Evolutionary conservation across 495 filamentous ascomycete species (phyloP).

Genomic region (Xeromyces bisporus): DNA sequence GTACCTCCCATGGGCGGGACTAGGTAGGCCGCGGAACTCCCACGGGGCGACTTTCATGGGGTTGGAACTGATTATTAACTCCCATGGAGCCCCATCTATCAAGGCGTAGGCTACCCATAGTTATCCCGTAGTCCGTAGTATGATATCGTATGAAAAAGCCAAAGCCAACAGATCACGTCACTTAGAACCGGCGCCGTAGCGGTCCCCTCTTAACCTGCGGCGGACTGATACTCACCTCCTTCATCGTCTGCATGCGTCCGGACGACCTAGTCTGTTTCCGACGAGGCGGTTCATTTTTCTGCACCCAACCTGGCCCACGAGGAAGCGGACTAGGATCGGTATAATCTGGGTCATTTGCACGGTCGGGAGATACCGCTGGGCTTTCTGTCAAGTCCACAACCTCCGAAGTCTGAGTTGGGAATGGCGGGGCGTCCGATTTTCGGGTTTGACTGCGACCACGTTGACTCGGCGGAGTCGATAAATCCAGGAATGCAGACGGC

Average conservation of each 20-base stretch:
- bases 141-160: too few relatives aligned
- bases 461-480: neutral
- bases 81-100: too few relatives aligned
- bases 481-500: neutral
- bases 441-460: conserved; percentile 1
- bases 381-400: conserved; percentile 30
- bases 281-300: conserved; percentile 11
- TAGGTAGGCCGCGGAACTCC: too few relatives aligned
- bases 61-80: too few relatives aligned
- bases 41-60: too few relatives aligned
- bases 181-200: conserved; percentile 3
- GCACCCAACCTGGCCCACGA: conserved; percentile 20
- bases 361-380: conserved; percentile 14
- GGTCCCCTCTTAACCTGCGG: conserved; percentile 8
- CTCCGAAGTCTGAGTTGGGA: conserved; percentile 11
- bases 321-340: conserved; percentile 15
- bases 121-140: too few relatives aligned
- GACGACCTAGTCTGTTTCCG: conserved; percentile 10
- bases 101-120: too few relatives aligned
- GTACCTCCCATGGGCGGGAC: too few relatives aligned
- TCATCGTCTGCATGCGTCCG: conserved; percentile 6
- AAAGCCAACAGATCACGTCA: too few relatives aligned
- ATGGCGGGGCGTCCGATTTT: conserved; percentile 2
- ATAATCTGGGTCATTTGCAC: conserved; percentile 14
- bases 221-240: conserved; percentile 15